Evolutionary conservation across 2,329 filamentous ascomycete genomes (phyloP).

Genomic region (Venturia asperata): DNA sequence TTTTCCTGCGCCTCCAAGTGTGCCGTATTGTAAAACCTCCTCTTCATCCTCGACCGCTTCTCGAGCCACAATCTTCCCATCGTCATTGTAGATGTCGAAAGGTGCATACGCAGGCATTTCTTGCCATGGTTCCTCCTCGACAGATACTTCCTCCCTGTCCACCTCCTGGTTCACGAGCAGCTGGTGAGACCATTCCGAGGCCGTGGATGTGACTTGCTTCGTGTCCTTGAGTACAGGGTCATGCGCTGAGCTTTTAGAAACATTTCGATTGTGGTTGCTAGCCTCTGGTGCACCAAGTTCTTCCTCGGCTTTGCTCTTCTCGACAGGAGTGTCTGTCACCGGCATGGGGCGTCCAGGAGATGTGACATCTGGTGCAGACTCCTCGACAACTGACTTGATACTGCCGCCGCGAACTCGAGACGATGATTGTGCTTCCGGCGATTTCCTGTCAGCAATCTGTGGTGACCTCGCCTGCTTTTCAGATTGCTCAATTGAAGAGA

Average conservation of each 20-base stretch:
- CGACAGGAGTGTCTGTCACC: background rate
- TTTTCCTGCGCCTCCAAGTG: constrained; percentile 81
- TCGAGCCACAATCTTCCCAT: constrained; percentile 76
- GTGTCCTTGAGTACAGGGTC: constrained; percentile 1
- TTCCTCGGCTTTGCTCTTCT: background rate
- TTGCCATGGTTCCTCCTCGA: constrained; percentile 74
- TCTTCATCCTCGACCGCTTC: constrained; percentile 66
- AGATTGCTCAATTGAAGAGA: constrained; percentile 2
- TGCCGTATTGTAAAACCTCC: constrained; percentile 63
- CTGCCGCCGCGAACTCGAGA: background rate
- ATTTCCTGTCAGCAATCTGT: background rate
- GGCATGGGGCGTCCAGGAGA: background rate
- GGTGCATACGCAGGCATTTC: constrained; percentile 88
- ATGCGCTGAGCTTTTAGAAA: constrained; percentile 4
- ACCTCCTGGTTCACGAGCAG: constrained; percentile 50
- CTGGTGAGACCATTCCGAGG: constrained; percentile 91
- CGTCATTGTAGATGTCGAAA: constrained; percentile 93
- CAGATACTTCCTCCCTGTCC: constrained; percentile 41
- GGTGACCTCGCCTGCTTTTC: background rate
- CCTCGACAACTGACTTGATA: background rate
- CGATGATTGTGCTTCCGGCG: background rate
- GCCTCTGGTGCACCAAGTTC: background rate
- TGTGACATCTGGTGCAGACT: background rate
- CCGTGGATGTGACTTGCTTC: constrained; percentile 21
- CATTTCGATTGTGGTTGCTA: background rate